Conservation (phyloP, 164 flowering plant species). For the Vitis vinifera region DNA sequence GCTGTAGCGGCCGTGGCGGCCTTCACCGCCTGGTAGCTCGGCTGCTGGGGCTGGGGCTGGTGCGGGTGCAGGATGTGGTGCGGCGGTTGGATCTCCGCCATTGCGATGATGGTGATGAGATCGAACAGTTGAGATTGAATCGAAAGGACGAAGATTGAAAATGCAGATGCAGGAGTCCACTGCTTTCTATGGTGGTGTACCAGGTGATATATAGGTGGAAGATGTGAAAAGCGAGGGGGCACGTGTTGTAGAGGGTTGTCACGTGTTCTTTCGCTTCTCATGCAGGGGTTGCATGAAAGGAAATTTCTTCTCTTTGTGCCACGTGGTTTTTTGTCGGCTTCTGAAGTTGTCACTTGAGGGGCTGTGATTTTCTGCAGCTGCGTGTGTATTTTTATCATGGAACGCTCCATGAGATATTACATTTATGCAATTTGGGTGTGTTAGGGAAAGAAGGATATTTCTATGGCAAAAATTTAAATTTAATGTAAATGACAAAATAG, state of each 20-base stretch:
- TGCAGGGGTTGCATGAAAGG: conserved; percentile 39
- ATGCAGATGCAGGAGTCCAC: background rate
- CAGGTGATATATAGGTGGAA: background rate
- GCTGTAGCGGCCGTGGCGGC: conserved; percentile 48
- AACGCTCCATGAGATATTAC: no score
- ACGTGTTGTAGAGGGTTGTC: conserved; percentile 26
- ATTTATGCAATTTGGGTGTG: no score
- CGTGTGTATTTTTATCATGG: no score
- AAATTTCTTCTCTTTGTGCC: conserved; percentile 4
- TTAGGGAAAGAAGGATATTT: no score
- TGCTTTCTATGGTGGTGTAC: no score
- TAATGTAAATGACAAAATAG: no score
- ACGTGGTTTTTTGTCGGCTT: conserved; percentile 12
- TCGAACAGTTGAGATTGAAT: background rate
- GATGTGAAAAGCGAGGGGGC: background rate
- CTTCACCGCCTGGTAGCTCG: conserved; percentile 35
- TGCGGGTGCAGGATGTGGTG: conserved; percentile 7
- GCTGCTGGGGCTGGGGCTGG: conserved; percentile 15
- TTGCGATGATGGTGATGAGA: background rate
- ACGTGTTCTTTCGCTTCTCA: conserved; percentile 17
- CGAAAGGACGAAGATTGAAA: no score
- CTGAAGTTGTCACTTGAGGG: background rate
- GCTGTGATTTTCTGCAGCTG: no score
- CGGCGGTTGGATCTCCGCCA: conserved; percentile 20
- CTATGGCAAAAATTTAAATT: no score